These are phyloP conservation scores for Saturnispora sanitii DNA, from an alignment of 805 yeast species.

Conservation along the genomic window DNA sequence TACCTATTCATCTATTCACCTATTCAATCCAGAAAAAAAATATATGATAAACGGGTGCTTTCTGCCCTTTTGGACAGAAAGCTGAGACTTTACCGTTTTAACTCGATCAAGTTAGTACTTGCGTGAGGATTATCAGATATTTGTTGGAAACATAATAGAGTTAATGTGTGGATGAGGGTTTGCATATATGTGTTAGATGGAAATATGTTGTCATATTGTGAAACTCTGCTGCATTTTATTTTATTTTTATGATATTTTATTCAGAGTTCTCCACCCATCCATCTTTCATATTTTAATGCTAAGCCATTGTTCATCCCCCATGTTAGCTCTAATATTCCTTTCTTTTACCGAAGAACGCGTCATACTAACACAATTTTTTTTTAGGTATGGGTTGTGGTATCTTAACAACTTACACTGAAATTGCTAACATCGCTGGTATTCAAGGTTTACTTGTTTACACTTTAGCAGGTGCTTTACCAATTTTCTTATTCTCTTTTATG, in stretches of 20 bases:
- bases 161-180: no score
- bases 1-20: background rate
- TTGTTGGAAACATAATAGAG: constrained; percentile 23
- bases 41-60: constrained; percentile 39
- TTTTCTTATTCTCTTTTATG: constrained; percentile 67
- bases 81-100: constrained; percentile 69
- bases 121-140: constrained; percentile 59
- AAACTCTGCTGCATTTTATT: no score
- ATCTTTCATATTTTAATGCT: no score
- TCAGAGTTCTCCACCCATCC: no score
- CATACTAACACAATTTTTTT: constrained; percentile 11
- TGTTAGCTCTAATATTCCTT: no score
- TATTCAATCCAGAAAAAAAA: constrained; percentile 22
- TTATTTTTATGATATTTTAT: no score
- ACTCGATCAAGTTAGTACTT: constrained; percentile 78
- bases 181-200: no score
- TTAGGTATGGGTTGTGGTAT: constrained; percentile 85
- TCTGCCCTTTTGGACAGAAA: constrained; percentile 35
- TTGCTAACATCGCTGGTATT: constrained; percentile 76
- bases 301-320: background rate
- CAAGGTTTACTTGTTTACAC: constrained; percentile 83
- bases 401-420: constrained; percentile 74
- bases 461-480: constrained; percentile 71
- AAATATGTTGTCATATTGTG: no score
- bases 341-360: background rate